These are phyloP conservation scores for Fomitopsis pinicola DNA, from an alignment of 1,284 basidiomycete genomes.

Conservation along the genomic window DNA sequence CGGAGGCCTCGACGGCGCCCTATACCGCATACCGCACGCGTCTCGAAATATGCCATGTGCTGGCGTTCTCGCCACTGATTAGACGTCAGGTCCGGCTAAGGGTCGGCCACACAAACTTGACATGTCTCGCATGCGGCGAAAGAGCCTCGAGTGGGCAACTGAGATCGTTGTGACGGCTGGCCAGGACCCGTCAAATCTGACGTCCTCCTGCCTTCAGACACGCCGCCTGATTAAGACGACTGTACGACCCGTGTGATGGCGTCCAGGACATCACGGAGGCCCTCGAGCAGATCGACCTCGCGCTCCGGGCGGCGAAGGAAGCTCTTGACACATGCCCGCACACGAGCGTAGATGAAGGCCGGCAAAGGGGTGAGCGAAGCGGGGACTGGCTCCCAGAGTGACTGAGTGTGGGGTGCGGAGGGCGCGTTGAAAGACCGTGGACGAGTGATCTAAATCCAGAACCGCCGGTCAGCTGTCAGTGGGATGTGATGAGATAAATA, in stretches of 20 bases:
- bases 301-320: constrained; percentile 17
- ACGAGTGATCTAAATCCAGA: not conserved
- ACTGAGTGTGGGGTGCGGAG: not conserved
- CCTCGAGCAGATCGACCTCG: constrained; percentile 12
- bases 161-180: not conserved
- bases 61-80: not conserved
- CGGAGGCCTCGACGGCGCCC: not conserved
- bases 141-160: not conserved
- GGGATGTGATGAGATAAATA: not conserved
- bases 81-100: not conserved
- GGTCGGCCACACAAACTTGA: not conserved
- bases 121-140: not conserved
- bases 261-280: constrained; percentile 9
- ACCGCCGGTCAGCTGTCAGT: not conserved
- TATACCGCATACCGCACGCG: not conserved
- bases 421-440: too few species aligned
- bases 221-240: not conserved
- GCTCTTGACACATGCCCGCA: constrained; percentile 18
- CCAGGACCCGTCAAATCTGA: not conserved
- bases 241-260: not conserved
- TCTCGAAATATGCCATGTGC: not conserved
- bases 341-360: constrained; percentile 12
- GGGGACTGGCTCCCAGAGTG: constrained; percentile 19
- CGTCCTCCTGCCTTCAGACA: not conserved
- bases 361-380: constrained; percentile 17